phyloP scores from a whole-genome alignment of 1,284 basidiomycete genomes.

The Vanrija pseudolonga region DNA sequence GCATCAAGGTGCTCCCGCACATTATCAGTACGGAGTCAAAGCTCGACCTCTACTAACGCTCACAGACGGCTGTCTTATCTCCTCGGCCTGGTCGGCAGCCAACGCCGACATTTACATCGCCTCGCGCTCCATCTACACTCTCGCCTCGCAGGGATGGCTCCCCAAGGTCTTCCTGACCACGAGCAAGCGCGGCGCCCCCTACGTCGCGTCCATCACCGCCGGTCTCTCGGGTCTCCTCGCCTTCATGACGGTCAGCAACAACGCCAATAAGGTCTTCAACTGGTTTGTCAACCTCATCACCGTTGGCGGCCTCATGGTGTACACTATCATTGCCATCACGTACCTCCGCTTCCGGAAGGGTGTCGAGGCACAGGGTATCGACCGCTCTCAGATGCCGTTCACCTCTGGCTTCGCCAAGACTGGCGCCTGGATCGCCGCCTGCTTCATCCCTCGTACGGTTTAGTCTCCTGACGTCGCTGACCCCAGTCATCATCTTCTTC shows the following conservation, averaged over 20 bases:
- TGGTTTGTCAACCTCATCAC: constrained; percentile 65
- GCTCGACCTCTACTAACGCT: constrained; percentile 23
- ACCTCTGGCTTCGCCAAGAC: constrained; percentile 5
- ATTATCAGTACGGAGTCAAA: constrained; percentile 62
- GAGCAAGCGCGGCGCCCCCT: constrained; percentile 67
- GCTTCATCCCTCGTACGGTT: constrained; percentile 7
- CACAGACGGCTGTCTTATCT: constrained; percentile 58
- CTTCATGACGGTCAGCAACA: constrained; percentile 61
- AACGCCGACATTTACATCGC: constrained; percentile 57
- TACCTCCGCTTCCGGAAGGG: constrained; percentile 32
- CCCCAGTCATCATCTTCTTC: constrained; percentile 18
- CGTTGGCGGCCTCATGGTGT: constrained; percentile 65
- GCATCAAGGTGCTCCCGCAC: constrained; percentile 68
- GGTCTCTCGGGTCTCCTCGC: constrained; percentile 64
- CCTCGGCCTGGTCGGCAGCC: constrained; percentile 55
- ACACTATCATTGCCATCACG: constrained; percentile 49
- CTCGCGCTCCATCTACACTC: constrained; percentile 55
- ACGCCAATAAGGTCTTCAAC: constrained; percentile 62
- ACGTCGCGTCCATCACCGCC: constrained; percentile 62
- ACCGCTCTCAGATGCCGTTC: constrained; percentile 14
- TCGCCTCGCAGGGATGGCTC: constrained; percentile 51
- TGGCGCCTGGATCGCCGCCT: constrained; percentile 7
- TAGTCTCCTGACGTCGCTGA: no score
- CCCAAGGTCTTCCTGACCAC: constrained; percentile 60
- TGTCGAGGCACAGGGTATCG: constrained; percentile 22